Evolutionary conservation across 345 rosid genomes (phyloP).

Genomic region (Melaleuca quinquenervia): DNA sequence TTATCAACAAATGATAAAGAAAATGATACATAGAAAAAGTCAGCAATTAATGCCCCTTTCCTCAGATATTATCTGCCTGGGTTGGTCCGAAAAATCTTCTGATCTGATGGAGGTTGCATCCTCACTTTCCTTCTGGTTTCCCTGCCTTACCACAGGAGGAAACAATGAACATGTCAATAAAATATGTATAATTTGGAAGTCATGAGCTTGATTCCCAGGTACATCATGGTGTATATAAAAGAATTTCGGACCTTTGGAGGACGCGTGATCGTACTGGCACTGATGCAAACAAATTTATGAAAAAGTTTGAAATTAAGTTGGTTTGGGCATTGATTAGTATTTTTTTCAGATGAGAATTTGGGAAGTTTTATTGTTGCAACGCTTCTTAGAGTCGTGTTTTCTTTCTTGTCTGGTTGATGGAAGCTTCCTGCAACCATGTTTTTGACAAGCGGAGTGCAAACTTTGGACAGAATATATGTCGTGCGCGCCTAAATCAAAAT

Average conservation of each 20-base stretch:
- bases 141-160: background rate
- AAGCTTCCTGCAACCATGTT: background rate
- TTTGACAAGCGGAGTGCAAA: background rate
- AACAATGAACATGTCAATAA: background rate
- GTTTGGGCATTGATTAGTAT: background rate
- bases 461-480: background rate
- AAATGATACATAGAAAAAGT: background rate
- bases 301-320: background rate
- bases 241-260: fast-evolving
- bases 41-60: background rate
- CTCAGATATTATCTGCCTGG: background rate
- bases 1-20: background rate
- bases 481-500: background rate
- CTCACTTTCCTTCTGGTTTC: background rate
- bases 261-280: fast-evolving
- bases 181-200: background rate
- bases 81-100: background rate
- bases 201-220: background rate
- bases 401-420: background rate
- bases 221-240: no score
- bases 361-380: background rate
- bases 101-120: background rate
- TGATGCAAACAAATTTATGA: background rate
- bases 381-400: background rate
- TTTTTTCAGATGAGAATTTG: fast-evolving